phyloP scores from a whole-genome alignment of 139 green algal genomes.

The Gonium pectorale region DNA sequence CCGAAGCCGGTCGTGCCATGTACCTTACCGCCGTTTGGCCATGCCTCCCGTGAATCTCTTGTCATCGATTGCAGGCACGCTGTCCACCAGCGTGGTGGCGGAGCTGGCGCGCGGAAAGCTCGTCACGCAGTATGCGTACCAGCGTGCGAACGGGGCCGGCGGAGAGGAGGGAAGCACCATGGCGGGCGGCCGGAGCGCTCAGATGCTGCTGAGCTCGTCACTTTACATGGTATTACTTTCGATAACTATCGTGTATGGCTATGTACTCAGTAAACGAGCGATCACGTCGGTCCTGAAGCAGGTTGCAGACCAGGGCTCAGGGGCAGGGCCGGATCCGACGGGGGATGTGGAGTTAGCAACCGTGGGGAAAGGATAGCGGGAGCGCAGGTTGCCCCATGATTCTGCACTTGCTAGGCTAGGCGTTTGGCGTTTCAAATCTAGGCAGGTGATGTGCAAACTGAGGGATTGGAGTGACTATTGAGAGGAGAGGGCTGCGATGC shows the following conservation, averaged over 20 bases:
- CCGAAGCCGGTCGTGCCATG: too few species aligned
- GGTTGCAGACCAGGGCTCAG: slow-evolving; percentile 25
- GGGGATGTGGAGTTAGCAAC: slow-evolving; percentile 19
- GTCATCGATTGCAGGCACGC: slow-evolving; percentile 32
- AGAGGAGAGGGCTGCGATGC: too few species aligned
- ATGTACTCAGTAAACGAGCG: slow-evolving; percentile 53
- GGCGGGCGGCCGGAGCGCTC: background rate
- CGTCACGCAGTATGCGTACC: slow-evolving; percentile 12
- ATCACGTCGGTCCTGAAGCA: slow-evolving; percentile 52
- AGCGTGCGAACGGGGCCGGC: background rate
- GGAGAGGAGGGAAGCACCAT: background rate
- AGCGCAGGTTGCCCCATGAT: too few species aligned
- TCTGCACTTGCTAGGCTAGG: too few species aligned
- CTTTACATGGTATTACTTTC: slow-evolving; percentile 47
- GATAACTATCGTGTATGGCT: slow-evolving; percentile 59
- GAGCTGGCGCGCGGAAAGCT: slow-evolving; percentile 42
- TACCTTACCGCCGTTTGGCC: too few species aligned
- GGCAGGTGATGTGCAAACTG: too few species aligned
- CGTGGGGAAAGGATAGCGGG: background rate
- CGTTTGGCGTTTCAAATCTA: too few species aligned
- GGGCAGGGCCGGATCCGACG: background rate
- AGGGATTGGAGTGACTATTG: too few species aligned
- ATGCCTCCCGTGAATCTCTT: background rate
- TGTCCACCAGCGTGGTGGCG: slow-evolving; percentile 28
- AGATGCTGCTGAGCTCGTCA: slow-evolving; percentile 19